Evolutionary conservation across 2,329 filamentous ascomycete species (phyloP), one percentile per base, ranked within the genome.

Genomic region (Didymella keratinophila): DNA sequence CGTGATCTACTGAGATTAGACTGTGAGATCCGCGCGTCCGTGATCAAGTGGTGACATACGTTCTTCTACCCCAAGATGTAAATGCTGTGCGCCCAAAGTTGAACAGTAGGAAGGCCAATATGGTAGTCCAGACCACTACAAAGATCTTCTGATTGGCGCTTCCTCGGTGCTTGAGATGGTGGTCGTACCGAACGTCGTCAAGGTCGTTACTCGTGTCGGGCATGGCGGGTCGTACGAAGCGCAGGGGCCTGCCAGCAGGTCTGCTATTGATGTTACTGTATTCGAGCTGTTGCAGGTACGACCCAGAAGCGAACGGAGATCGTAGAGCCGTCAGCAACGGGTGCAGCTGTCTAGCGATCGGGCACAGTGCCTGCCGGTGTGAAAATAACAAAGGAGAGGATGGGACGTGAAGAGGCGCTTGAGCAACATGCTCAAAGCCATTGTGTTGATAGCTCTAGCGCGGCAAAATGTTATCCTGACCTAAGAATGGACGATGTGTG

Each of bases 81-180:
- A 37, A 46, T 1, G 37, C 12, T 25, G 60, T 56, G 21, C 42
- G 50, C 14, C 43, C 11, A 12, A 53, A 32, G 21, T 48, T 49
- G 21, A 32, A 39, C 1, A 59, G 14, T 4, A 70, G 4, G 12
- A 62, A n/a, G 0, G 36, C 49, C 1, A 49, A 34, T 43, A 70
- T 58, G 28, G 60, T 53, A 27, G 53, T 36, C 70, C 69, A 73
- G 10, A 62, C 43, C 1, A 59, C 12, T 49, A 53, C 51, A 23
- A 65, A 65, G 7, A 73, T 41, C 1, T 45, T 55, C 18, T 63
- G 59, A 32, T 71, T 68, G 12, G 45, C 46, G 20, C 51, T 45
- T 2, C 66, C 64, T 42, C 70, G 61, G 47, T 71, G 68, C 42
- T 61, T 55, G 9, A 71, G 44, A 43, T 71, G 69, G 48, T 71